These are phyloP conservation scores for Xerocomus amazonicus DNA, from an alignment of 1,284 basidiomycete species.

Conservation along the genomic window DNA sequence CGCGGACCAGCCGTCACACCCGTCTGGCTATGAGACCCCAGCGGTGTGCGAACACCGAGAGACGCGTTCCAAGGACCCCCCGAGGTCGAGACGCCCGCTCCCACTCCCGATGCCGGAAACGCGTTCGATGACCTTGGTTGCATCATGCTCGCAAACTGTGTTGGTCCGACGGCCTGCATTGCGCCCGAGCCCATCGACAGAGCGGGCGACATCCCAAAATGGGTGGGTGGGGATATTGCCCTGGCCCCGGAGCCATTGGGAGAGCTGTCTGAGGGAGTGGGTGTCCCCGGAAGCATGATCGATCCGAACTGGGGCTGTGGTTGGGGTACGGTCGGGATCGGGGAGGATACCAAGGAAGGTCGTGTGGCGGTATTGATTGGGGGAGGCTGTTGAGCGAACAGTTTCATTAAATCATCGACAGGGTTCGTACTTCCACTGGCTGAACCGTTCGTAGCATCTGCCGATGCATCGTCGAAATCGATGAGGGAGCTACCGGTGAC, in stretches of 20 bases:
- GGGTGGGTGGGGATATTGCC: conserved; percentile 18
- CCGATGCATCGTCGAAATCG: conserved; percentile 61
- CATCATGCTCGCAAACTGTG: conserved; percentile 15
- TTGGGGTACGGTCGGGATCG: conserved; percentile 11
- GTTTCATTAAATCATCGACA: conserved; percentile 55
- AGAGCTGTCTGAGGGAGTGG: conserved; percentile 25
- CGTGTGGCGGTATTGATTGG: conserved; percentile 25
- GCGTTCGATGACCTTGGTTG: conserved; percentile 19
- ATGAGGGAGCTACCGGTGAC: conserved; percentile 53
- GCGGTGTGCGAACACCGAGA: conserved; percentile 12
- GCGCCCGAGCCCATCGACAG: conserved; percentile 19
- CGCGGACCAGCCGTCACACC: conserved; percentile 13
- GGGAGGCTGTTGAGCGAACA: conserved; percentile 44
- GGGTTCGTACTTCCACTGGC: conserved; percentile 21
- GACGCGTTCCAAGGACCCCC: conserved; percentile 12
- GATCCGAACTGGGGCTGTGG: conserved; percentile 39
- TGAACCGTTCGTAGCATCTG: conserved; percentile 8
- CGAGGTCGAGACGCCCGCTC: neutral
- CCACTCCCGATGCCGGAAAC: neutral
- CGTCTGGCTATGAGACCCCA: no score
- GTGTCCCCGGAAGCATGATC: conserved; percentile 53
- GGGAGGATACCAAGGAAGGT: conserved; percentile 15
- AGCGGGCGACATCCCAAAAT: conserved; percentile 16
- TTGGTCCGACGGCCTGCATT: conserved; percentile 5
- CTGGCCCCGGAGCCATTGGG: conserved; percentile 18